Conservation (phyloP, 2,329 filamentous ascomycete species). For the Diplodia scrobiculata region DNA sequence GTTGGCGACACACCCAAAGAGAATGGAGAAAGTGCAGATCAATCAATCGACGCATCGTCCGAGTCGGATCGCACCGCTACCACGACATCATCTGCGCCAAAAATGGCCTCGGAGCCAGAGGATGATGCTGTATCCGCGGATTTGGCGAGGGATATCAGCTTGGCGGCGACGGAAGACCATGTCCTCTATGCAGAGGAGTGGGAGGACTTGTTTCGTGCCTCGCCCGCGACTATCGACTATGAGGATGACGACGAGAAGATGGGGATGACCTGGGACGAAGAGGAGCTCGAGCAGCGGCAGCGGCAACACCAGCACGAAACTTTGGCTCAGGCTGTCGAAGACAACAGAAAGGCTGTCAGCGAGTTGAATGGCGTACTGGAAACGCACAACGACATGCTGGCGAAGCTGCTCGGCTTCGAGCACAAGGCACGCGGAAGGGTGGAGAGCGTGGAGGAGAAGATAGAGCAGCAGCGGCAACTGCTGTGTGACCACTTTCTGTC, state of each 20-base stretch:
- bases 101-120: slow-evolving; percentile 57
- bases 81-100: slow-evolving; percentile 45
- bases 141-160: too few relatives aligned
- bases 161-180: too few relatives aligned
- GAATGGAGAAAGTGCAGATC: slow-evolving; percentile 29
- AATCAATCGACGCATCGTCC: slow-evolving; percentile 30
- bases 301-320: not conserved
- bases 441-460: not conserved
- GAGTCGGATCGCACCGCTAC: slow-evolving; percentile 44
- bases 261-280: not conserved
- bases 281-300: not conserved
- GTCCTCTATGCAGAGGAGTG: not conserved
- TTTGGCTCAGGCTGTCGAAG: not conserved
- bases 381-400: not conserved
- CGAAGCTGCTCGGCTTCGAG: not conserved
- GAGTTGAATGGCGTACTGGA: not conserved
- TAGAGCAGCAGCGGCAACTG: not conserved
- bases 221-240: not conserved
- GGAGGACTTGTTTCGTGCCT: not conserved
- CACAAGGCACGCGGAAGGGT: not conserved
- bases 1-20: not conserved
- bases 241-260: not conserved
- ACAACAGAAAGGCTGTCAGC: not conserved
- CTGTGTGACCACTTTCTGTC: too few relatives aligned
- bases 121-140: too few relatives aligned